phyloP scores from a whole-genome alignment of 2,329 filamentous ascomycete genomes.

The Venturia carpophila region DNA sequence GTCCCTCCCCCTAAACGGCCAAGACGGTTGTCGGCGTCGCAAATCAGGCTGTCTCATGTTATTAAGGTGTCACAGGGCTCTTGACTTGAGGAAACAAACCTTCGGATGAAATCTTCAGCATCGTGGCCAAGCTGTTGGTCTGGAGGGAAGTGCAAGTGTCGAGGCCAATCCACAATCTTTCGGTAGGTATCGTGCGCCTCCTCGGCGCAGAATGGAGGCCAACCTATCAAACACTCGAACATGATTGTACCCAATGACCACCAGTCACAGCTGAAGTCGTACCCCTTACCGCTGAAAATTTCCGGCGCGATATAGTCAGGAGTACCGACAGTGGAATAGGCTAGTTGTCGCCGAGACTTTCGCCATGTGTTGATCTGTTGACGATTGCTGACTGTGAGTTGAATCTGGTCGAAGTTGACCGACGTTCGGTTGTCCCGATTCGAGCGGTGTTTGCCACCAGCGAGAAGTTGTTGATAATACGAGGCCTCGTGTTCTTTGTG shows the following conservation, averaged over 20 bases:
- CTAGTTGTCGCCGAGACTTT: conserved; percentile 89
- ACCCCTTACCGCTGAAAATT: conserved; percentile 94
- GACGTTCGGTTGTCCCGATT: conserved; percentile 68
- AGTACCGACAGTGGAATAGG: conserved; percentile 95
- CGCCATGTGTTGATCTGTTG: conserved; percentile 98
- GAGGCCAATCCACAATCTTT: conserved; percentile 98
- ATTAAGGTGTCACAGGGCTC: conserved; percentile 13
- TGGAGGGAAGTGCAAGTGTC: conserved; percentile 92
- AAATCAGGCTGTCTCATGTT: conserved; percentile 62
- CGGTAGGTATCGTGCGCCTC: conserved; percentile 96
- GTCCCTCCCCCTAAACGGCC: conserved; percentile 73
- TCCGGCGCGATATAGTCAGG: conserved; percentile 98
- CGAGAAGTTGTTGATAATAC: conserved; percentile 94
- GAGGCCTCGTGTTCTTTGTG: conserved; percentile 97
- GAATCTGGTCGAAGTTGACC: conserved; percentile 95
- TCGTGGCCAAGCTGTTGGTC: conserved; percentile 83
- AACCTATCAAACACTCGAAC: conserved; percentile 98
- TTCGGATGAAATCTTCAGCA: conserved; percentile 85
- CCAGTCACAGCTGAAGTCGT: conserved; percentile 97
- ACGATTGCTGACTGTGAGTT: conserved; percentile 94
- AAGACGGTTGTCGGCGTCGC: conserved; percentile 85
- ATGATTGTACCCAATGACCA: conserved; percentile 99
- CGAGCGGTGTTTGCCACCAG: conserved; percentile 49
- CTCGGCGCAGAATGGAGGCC: conserved; percentile 98
- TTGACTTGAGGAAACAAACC: conserved; percentile 46